Base-by-base conservation (phyloP, 139 green algal species). In the Pleodorina starrii region DNA sequence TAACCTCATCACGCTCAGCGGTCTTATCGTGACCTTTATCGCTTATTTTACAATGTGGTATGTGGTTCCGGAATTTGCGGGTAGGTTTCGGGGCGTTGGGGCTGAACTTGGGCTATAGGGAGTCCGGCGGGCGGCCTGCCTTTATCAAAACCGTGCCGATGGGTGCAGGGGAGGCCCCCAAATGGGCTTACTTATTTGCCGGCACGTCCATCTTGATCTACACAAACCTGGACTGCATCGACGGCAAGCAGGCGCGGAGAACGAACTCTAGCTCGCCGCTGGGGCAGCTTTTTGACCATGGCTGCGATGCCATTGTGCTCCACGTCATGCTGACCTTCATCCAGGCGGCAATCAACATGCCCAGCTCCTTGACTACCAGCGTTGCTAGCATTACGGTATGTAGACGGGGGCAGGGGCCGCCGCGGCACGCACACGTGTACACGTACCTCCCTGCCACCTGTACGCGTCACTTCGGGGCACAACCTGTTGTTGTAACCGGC, bases 241-340 rank as follows among this genome's bases (percentile, higher is more conserved):
- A 99, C 63, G 96, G 97, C 90, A 99, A 99, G 92, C 98, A 99
- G 81, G 98, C 98, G 4, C 93, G 98, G 14, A 93, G 97, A 12
- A 99, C 98, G 2, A 88, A 92, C 29, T 97, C 93, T 29, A 98
- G 95, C 59, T 98, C 94, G 0, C 98, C 98, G 0, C 91, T 99
- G 38, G 98, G 98, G 0, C 97, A 99, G 93, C 93, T 99, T 10
- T 99, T 99, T 91, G 98, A 99, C 91, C 98, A 99, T 84, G 97
- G 97, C 71, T 98, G 96, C 85, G 97, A 99, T 85, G 97, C 97
- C 0, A 88, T 98, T 73, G 91, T 93, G 23, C 92, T 99, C 17
- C 95, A 97, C 87, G 84, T 98, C 6, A 89, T 98, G 42, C 60
- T 98, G 35, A 71, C 83, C 42, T 60, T 88, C 14, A 27, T 92